Evolutionary conservation across 2,329 filamentous ascomycete genomes (phyloP).

Genomic region (Paecilomyces sp.): DNA sequence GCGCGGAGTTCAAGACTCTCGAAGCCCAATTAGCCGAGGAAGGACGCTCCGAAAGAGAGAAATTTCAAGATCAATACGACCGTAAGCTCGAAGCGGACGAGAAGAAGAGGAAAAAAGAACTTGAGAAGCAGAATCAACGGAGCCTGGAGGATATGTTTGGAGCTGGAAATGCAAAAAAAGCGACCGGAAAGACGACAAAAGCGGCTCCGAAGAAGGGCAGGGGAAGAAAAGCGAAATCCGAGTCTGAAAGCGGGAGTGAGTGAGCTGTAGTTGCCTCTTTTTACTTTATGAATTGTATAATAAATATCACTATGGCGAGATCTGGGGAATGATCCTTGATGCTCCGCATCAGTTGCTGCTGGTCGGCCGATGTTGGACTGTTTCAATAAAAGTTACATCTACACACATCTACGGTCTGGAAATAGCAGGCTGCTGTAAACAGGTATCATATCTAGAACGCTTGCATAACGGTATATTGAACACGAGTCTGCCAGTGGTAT

Average conservation of each 20-base stretch:
- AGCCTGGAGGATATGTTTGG: conserved; percentile 24
- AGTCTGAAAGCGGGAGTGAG: not conserved
- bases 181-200: conserved; percentile 5
- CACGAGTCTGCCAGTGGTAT: not conserved
- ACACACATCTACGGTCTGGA: not conserved
- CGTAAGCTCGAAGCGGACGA: conserved; percentile 59
- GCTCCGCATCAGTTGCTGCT: not conserved
- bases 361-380: not conserved
- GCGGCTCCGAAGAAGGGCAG: conserved; percentile 5
- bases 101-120: conserved; percentile 42
- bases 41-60: conserved; percentile 65
- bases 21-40: conserved; percentile 59
- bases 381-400: not conserved
- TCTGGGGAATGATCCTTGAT: not conserved
- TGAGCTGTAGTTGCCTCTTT: not conserved
- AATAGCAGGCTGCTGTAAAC: not conserved
- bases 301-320: not conserved
- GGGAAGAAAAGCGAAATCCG: not conserved
- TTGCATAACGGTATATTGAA: not conserved
- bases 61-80: conserved; percentile 71
- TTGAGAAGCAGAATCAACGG: conserved; percentile 35
- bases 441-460: not conserved
- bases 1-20: conserved; percentile 61
- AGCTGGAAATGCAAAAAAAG: conserved; percentile 20
- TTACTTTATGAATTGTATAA: not conserved